Base-by-base conservation (phyloP, 805 yeast species). In the Cyberlindnera maclurae region DNA sequence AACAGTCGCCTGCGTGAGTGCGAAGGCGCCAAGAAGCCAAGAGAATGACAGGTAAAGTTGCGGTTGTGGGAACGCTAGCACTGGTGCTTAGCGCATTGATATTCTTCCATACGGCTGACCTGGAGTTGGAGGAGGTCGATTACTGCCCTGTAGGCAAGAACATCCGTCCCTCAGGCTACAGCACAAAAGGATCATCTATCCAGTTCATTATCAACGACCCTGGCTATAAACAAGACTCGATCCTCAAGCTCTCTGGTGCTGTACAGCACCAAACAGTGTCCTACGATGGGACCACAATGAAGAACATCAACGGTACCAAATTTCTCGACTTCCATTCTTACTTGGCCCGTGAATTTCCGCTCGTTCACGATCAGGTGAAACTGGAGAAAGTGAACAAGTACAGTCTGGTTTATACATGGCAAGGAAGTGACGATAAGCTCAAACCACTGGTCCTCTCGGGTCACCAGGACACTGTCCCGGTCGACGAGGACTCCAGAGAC, bases 401-500 rank as follows among this genome's bases (percentile, higher is more conserved):
- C 44, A 87, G 84, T 1, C 60, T 85, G 36, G 65, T 85, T 2
- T 69, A 65, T 54, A 77, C 84, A 16, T 74, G 85, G 74, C 51
- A 66, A 41, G 93, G 94, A 3, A 55, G 71, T 4, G 49, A 71
- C 36, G 20, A 48, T 4, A 39, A 53, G 4, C 60, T 78, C 44
- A 78, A 80, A 52, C 94, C 95, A 11, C 47, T 79, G 13, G 52
- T 85, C 58, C 62, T 83, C 36, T 72, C 81, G 49, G 89, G 88
- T 1, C 95, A 85, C 54, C 82, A 76, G 57, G 94, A 84, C 54
- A 84, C 79, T 7, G 94, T 84, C 15, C 94, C 94, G 1, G 80
- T 82, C 8, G 82, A 77, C 47, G 56, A 59, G 17, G 73, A 70
- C 16, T 75, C 87, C 0, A 59, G 68, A 38, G 56, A 52, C 20